Percentiles rank a stretch among this genome's conserved stretches.
These are phyloP conservation scores for Myriosclerotinia curreyana DNA, from an alignment of 2,329 filamentous ascomycete species.

Conservation along the genomic window DNA sequence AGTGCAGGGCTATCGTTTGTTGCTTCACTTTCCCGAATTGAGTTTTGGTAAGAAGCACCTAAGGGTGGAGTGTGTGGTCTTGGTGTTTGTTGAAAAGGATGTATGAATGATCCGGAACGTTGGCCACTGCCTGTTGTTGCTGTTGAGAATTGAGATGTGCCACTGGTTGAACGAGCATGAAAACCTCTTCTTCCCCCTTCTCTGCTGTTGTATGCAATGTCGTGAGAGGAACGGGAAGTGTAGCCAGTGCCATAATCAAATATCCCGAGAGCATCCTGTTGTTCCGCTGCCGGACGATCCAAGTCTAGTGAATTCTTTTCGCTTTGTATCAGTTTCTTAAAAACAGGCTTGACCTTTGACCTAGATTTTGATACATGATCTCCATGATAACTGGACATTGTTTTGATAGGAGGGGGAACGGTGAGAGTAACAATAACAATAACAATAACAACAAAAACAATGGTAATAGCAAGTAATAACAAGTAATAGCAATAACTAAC, in stretches of 20 bases:
- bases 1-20: constrained; percentile 42
- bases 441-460: background rate
- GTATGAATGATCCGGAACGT: constrained; percentile 50
- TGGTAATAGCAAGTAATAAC: constrained; percentile 1
- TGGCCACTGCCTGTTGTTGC: constrained; percentile 52
- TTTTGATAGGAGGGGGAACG: background rate
- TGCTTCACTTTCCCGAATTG: constrained; percentile 51
- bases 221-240: constrained; percentile 33
- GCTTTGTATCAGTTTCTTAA: constrained; percentile 53
- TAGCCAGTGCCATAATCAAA: constrained; percentile 37
- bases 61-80: constrained; percentile 58
- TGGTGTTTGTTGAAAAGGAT: constrained; percentile 64
- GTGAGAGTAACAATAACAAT: constrained; percentile 11
- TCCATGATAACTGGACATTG: constrained; percentile 34
- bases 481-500: constrained; percentile 14
- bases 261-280: constrained; percentile 46
- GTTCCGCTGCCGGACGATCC: constrained; percentile 58
- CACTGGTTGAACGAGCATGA: constrained; percentile 58
- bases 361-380: constrained; percentile 31
- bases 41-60: constrained; percentile 52
- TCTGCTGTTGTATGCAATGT: constrained; percentile 30
- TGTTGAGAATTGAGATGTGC: constrained; percentile 52
- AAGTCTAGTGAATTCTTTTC: constrained; percentile 63
- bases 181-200: constrained; percentile 32
- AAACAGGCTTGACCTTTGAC: constrained; percentile 52